Evolutionary conservation across 2,329 filamentous ascomycete species (phyloP).

Genomic region (Fusarium nelsonii): DNA sequence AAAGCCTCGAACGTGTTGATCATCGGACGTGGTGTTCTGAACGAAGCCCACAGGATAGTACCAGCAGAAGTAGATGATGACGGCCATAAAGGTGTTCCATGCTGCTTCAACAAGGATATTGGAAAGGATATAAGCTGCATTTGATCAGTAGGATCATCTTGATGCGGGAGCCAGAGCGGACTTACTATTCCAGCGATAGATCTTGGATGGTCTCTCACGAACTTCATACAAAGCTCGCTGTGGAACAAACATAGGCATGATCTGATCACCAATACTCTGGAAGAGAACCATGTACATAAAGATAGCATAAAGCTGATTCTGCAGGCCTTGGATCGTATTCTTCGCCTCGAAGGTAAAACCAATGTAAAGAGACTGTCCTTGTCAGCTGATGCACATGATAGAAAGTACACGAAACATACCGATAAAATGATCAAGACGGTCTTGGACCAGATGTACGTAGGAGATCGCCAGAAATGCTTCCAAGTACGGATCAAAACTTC

Average conservation of each 20-base stretch:
- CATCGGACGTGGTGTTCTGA: constrained; percentile 41
- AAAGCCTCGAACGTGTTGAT: constrained; percentile 43
- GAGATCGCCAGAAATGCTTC: constrained; percentile 55
- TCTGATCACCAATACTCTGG: constrained; percentile 67
- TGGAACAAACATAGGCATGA: constrained; percentile 78
- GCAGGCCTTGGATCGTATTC: constrained; percentile 68
- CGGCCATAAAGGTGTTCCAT: constrained; percentile 46
- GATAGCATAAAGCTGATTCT: constrained; percentile 76
- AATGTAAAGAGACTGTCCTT: constrained; percentile 65
- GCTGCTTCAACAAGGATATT: constrained; percentile 44
- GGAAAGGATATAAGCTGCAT: constrained; percentile 40
- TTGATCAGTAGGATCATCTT: neutral
- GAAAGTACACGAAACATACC: constrained; percentile 1
- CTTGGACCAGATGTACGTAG: constrained; percentile 72
- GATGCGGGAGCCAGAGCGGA: accelerated
- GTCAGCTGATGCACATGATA: neutral
- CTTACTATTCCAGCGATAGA: constrained; percentile 60
- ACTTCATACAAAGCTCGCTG: constrained; percentile 76
- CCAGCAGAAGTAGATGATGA: constrained; percentile 46
- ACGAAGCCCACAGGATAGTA: constrained; percentile 49
- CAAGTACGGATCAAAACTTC: constrained; percentile 55
- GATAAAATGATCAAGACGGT: constrained; percentile 49
- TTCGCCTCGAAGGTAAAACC: constrained; percentile 74
- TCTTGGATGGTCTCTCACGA: constrained; percentile 74
- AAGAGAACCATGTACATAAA: constrained; percentile 80